Conservation (phyloP, 176 grass and related monocot species). For the Thalia dealbata region DNA sequence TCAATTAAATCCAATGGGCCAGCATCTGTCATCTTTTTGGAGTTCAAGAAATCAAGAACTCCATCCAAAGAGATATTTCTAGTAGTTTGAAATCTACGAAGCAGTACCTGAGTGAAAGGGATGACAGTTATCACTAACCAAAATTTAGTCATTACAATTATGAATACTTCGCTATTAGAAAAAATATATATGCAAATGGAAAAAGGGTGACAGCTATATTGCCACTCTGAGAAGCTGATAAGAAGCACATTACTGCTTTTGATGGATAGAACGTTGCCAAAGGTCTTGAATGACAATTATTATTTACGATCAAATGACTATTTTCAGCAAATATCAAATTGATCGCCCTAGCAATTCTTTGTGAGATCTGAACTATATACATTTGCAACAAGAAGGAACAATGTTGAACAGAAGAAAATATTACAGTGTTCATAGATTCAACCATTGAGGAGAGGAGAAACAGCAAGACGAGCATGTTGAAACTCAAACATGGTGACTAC, state of each 20-base stretch:
- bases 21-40: slow-evolving; percentile 88
- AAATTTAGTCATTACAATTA: background rate
- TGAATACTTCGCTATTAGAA: background rate
- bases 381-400: no score
- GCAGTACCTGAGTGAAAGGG: slow-evolving; percentile 46
- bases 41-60: slow-evolving; percentile 97
- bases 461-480: background rate
- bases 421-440: no score
- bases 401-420: no score
- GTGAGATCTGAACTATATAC: no score
- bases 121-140: background rate
- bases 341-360: background rate
- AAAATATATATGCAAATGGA: background rate
- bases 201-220: background rate
- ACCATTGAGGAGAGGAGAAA: no score
- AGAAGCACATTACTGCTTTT: background rate
- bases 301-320: slow-evolving; percentile 14
- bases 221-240: background rate
- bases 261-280: background rate
- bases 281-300: background rate
- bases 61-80: slow-evolving; percentile 93
- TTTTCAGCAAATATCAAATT: background rate
- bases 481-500: background rate
- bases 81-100: slow-evolving; percentile 91
- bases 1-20: slow-evolving; percentile 90